Evolutionary conservation across 2,329 filamentous ascomycete genomes (phyloP).

Genomic region (Zymoseptoria ardabiliae): DNA sequence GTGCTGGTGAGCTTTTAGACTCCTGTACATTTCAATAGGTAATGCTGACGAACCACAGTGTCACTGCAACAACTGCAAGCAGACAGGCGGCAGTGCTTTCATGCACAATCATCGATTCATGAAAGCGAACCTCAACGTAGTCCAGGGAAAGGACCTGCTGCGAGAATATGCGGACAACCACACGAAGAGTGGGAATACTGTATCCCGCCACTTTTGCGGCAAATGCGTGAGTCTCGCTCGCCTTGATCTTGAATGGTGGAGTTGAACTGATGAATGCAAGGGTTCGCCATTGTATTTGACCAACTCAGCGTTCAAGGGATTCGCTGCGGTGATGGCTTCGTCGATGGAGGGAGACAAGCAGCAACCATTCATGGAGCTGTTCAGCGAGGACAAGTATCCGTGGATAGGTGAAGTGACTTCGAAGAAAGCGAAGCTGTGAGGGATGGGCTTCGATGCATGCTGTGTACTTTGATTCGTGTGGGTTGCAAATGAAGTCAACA

Average conservation of each 20-base stretch:
- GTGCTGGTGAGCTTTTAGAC: constrained; percentile 11
- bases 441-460: background rate
- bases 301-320: constrained; percentile 15
- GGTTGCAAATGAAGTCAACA: background rate
- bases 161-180: constrained; percentile 19
- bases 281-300: constrained; percentile 18
- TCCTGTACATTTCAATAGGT: background rate
- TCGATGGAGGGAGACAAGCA: constrained; percentile 12
- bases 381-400: constrained; percentile 10
- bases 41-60: constrained; percentile 6
- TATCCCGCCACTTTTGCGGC: constrained; percentile 23
- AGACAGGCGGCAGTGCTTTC: constrained; percentile 21
- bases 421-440: constrained; percentile 14
- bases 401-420: constrained; percentile 13
- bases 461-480: background rate
- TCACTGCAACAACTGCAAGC: constrained; percentile 25
- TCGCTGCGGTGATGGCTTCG: constrained; percentile 13
- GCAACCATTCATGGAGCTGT: constrained; percentile 14
- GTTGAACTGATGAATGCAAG: constrained; percentile 3
- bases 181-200: constrained; percentile 21
- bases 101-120: constrained; percentile 26
- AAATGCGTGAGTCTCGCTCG: constrained; percentile 21
- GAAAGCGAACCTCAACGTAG: constrained; percentile 19
- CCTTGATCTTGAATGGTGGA: background rate
- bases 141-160: constrained; percentile 19